These are phyloP conservation scores for Schoenoplectus tabernaemontani DNA, from an alignment of 202 grass and related monocot species.

Conservation along the genomic window DNA sequence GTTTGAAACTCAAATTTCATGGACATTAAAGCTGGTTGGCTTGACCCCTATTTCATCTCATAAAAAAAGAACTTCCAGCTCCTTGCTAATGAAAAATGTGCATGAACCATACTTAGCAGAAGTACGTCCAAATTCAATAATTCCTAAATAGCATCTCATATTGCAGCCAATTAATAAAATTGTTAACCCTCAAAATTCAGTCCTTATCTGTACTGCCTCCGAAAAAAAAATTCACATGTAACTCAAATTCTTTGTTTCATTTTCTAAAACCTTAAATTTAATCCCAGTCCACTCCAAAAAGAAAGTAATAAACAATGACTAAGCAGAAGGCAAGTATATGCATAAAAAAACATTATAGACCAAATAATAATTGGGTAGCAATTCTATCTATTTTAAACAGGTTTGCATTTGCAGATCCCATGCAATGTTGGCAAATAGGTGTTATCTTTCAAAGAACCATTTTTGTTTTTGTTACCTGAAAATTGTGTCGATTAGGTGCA, in stretches of 20 bases:
- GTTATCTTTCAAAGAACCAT: not conserved
- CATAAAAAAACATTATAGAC: not conserved
- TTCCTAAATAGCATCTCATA: not conserved
- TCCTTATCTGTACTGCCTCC: not conserved
- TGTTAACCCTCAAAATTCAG: not conserved
- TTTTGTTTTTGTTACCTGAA: slow-evolving; percentile 30
- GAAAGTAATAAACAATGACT: not conserved
- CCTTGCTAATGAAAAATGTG: not conserved
- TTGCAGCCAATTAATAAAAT: not conserved
- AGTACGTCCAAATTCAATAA: not conserved
- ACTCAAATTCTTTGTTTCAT: not conserved
- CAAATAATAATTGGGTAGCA: not conserved
- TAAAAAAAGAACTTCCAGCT: not conserved
- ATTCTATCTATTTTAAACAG: not conserved
- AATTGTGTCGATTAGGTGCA: slow-evolving; percentile 31
- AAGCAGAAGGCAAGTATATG: not conserved
- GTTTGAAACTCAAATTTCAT: too few relatives aligned
- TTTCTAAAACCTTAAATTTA: not conserved
- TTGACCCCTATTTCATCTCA: too few relatives aligned
- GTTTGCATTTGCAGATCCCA: not conserved
- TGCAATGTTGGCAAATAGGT: not conserved
- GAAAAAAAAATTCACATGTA: not conserved
- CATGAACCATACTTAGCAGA: not conserved
- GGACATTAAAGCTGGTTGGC: too few relatives aligned
- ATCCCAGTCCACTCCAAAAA: not conserved